These are phyloP conservation scores for Phytophthora cajani DNA, from an alignment of 352 stramenopile genomes.

Conservation along the genomic window DNA sequence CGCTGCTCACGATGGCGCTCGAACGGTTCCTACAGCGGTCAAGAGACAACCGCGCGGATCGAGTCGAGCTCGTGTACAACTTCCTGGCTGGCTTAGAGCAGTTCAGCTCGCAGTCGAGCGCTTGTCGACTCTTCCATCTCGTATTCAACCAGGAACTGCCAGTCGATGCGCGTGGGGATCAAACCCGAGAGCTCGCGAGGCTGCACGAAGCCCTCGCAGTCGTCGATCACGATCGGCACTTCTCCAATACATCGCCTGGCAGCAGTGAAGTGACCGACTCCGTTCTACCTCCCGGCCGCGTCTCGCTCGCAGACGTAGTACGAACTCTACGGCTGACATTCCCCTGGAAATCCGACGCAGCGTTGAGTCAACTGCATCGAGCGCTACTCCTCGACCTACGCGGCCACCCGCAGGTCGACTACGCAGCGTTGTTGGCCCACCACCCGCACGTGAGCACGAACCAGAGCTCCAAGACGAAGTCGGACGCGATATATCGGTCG, in stretches of 20 bases:
- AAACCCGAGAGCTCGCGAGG: slow-evolving; percentile 44
- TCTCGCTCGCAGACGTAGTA: slow-evolving; percentile 57
- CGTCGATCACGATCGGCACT: slow-evolving; percentile 61
- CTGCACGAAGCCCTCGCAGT: slow-evolving; percentile 58
- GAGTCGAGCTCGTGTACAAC: slow-evolving; percentile 73
- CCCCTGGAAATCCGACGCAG: slow-evolving; percentile 65
- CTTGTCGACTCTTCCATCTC: slow-evolving; percentile 65
- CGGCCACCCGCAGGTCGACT: slow-evolving; percentile 49
- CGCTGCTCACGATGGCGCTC: slow-evolving; percentile 45
- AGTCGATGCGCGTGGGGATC: slow-evolving; percentile 53
- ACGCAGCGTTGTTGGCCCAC: slow-evolving; percentile 40
- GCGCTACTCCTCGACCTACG: slow-evolving; percentile 53
- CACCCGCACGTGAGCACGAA: slow-evolving; percentile 10
- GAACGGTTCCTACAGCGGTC: slow-evolving; percentile 47
- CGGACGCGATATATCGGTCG: not conserved
- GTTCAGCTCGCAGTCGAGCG: slow-evolving; percentile 46
- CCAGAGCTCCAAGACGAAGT: slow-evolving; percentile 1
- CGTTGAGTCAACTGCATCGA: slow-evolving; percentile 51
- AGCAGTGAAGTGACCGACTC: not conserved
- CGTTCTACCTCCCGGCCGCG: slow-evolving; percentile 21
- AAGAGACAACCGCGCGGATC: slow-evolving; percentile 38
- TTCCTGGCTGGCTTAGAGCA: slow-evolving; percentile 50
- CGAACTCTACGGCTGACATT: slow-evolving; percentile 55
- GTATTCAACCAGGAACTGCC: slow-evolving; percentile 53
- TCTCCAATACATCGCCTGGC: slow-evolving; percentile 2